Evolutionary conservation across 1,139 yeast species (phyloP).

Genomic region (Geotrichum citri-aurantii): DNA sequence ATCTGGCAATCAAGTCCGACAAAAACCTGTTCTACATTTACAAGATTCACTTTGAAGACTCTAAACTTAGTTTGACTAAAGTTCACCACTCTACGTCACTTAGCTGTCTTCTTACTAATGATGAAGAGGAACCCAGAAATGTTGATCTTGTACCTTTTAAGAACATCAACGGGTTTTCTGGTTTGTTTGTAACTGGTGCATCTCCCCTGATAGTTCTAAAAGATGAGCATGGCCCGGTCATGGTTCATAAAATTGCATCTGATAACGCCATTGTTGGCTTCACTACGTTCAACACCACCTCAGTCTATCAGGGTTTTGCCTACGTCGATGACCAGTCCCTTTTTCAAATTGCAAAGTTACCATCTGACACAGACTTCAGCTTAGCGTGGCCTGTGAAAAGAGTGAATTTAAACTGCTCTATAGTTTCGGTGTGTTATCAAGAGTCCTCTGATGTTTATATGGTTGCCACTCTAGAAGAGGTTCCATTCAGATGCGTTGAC

Average conservation of each 20-base stretch:
- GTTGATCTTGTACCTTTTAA: conserved; percentile 15
- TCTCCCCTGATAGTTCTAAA: conserved; percentile 66
- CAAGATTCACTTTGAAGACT: conserved; percentile 1
- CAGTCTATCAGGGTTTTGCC: conserved; percentile 51
- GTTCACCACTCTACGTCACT: conserved; percentile 26
- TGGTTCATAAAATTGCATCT: conserved; percentile 62
- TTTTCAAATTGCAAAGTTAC: conserved; percentile 64
- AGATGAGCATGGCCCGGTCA: conserved; percentile 57
- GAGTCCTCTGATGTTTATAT: conserved; percentile 60
- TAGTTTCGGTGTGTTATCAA: conserved; percentile 67
- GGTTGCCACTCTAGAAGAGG: conserved; percentile 55
- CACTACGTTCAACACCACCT: conserved; percentile 30
- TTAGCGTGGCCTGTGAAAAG: conserved; percentile 57
- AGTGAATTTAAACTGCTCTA: conserved; percentile 50
- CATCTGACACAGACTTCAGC: conserved; percentile 49
- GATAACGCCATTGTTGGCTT: conserved; percentile 40
- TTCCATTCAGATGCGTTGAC: conserved; percentile 62
- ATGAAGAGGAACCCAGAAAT: conserved; percentile 49
- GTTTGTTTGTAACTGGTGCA: conserved; percentile 55
- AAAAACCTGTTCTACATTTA: conserved; percentile 11
- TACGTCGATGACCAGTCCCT: conserved; percentile 66
- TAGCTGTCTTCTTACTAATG: conserved; percentile 38
- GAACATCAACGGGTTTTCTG: conserved; percentile 18
- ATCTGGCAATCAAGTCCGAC: conserved; percentile 13
- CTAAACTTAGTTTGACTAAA: conserved; percentile 7